Conservation (phyloP, 345 rosid species). For the Acer campestre region DNA sequence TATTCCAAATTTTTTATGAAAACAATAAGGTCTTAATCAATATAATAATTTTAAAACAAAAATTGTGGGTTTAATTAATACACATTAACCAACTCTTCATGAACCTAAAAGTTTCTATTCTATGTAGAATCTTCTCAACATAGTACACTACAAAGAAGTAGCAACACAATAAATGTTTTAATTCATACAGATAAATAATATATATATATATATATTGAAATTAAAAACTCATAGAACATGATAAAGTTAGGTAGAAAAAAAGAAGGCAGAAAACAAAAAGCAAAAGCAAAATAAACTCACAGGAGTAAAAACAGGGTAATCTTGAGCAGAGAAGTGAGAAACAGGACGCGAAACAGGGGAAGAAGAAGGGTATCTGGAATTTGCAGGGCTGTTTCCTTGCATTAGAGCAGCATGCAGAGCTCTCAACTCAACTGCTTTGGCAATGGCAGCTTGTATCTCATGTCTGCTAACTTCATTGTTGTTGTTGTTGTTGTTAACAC, state of each 20-base stretch:
- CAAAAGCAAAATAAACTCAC: slow-evolving; percentile 45
- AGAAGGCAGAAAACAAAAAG: neutral
- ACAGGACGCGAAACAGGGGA: slow-evolving; percentile 68
- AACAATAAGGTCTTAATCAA: neutral
- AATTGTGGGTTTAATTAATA: neutral
- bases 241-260: neutral
- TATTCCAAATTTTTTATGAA: neutral
- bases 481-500: slow-evolving; percentile 17
- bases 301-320: slow-evolving; percentile 95
- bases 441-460: slow-evolving; percentile 82
- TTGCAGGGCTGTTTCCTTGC: slow-evolving; percentile 66
- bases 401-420: slow-evolving; percentile 81
- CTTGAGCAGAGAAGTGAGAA: slow-evolving; percentile 74
- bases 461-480: slow-evolving; percentile 46
- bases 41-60: neutral
- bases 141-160: slow-evolving; percentile 11
- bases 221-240: neutral
- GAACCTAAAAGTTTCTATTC: slow-evolving; percentile 12
- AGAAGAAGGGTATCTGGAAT: slow-evolving; percentile 50
- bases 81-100: neutral
- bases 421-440: slow-evolving; percentile 81
- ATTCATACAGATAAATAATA: neutral
- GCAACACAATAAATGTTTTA: neutral
- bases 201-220: neutral
- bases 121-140: slow-evolving; percentile 16